Percentiles rank a stretch among this genome's conserved stretches.
These are phyloP conservation scores for Epichloe aotearoae DNA, from an alignment of 2,329 filamentous ascomycete species.

Conservation along the genomic window DNA sequence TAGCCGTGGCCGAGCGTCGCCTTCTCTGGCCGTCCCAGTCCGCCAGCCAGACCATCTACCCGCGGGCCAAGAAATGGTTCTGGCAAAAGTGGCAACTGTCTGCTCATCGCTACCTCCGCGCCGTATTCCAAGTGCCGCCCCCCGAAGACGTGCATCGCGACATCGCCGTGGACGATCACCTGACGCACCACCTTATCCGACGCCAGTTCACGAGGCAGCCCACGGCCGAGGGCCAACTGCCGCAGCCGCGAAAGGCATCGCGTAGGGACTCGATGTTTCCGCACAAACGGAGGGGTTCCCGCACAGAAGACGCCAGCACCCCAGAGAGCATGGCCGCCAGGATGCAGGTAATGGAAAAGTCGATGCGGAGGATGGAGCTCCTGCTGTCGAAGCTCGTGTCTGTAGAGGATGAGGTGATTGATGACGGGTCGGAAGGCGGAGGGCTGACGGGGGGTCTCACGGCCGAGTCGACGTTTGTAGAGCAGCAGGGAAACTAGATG, in stretches of 20 bases:
- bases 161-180: conserved; percentile 44
- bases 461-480: conserved; percentile 17
- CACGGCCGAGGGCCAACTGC: conserved; percentile 19
- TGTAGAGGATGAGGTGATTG: conserved; percentile 15
- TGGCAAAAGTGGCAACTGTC: conserved; percentile 58
- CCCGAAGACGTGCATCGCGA: conserved; percentile 46
- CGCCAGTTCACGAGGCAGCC: conserved; percentile 38
- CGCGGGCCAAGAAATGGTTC: conserved; percentile 31
- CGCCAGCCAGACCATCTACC: conserved; percentile 9
- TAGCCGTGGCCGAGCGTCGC: conserved; percentile 57
- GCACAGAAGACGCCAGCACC: conserved; percentile 31
- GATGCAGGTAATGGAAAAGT: conserved; percentile 36
- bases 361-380: conserved; percentile 34
- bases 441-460: conserved; percentile 16
- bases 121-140: conserved; percentile 59
- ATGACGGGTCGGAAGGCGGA: conserved; percentile 14
- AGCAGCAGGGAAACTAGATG: conserved; percentile 2
- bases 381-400: conserved; percentile 29
- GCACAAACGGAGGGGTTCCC: conserved; percentile 33
- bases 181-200: conserved; percentile 44
- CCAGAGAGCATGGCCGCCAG: conserved; percentile 29
- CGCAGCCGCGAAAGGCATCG: conserved; percentile 20
- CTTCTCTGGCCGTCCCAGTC: conserved; percentile 42
- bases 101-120: conserved; percentile 56
- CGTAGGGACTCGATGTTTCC: conserved; percentile 45